Base-by-base conservation (phyloP, 2,329 filamentous ascomycete species). In the Penicillium freii region DNA sequence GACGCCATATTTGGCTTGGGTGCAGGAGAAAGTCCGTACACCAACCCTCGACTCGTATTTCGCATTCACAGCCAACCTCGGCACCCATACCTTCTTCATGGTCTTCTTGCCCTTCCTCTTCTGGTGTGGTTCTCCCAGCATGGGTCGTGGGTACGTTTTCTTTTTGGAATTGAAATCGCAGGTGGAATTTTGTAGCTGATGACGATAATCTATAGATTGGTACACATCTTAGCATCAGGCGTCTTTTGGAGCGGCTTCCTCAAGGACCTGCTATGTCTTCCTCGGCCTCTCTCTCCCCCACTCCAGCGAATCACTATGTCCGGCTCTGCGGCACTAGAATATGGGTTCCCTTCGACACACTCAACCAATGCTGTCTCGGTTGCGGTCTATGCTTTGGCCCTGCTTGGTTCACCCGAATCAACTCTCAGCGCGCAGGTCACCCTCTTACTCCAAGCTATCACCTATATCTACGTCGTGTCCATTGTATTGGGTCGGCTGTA, bases 11-110 rank as follows among this genome's bases (percentile, higher is more conserved):
- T 86, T 99, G 19, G 93, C 93, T 56, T 88, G 85, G 78, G 79
- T 96, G 70, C 94, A 99, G 81, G 83, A 87, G 65, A 86, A 81
- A 72, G 76, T 93, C 72, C 89, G 93, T 69, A 88, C 90, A 21
- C 91, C 91, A 0, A 84, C 89, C 9, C 87, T 97, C 69, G 94
- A 99, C 76, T 91, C 91, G 61, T 99, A 97, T 80, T 99, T 99
- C 76, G 93, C 94, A 50, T 91, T 95, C 64, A 96, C 92, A 0
- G 94, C 94, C 62, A 99, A 97, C 75, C 84, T 97, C 54, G 91
- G 94, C 64, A 99, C 94, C 0, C 94, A 99, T 77, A 99, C 94
- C 0, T 97, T 97, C 80, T 99, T 97, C 81, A 97, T 97, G 92
- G 84, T 96, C 65, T 89, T 91, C 57, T 79, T 99, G 69, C 94